These are phyloP conservation scores for Hymenoscyphus fructigenus DNA, from an alignment of 2,329 filamentous ascomycete species.

Conservation along the genomic window DNA sequence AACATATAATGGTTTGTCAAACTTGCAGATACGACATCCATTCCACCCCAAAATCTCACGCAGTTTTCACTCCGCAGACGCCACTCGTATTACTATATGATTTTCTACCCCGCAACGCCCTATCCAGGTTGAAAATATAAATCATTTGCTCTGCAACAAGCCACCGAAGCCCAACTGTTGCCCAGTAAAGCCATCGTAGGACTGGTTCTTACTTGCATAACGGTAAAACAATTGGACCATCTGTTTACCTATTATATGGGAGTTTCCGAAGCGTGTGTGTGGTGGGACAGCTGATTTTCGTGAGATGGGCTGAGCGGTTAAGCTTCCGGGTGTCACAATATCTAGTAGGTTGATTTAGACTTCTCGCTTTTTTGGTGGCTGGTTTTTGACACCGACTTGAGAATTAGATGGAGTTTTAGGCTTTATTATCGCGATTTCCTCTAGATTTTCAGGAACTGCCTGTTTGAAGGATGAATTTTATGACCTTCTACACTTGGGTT, in stretches of 20 bases:
- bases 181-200: neutral
- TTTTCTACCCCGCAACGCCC: neutral
- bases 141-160: neutral
- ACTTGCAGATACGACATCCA: neutral
- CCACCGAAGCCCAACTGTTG: conserved; percentile 1
- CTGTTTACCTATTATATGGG: neutral
- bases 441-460: neutral
- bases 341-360: neutral
- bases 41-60: neutral
- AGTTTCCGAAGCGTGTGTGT: neutral
- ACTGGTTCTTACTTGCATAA: neutral
- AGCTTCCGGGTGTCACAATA: conserved; percentile 1
- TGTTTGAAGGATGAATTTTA: neutral
- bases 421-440: neutral
- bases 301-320: conserved; percentile 1
- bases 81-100: neutral
- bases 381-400: neutral
- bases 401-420: neutral
- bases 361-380: neutral
- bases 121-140: neutral
- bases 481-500: no score
- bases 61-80: neutral
- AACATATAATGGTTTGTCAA: neutral
- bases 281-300: neutral
- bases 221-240: neutral